phyloP scores from a whole-genome alignment of 208 protist genomes.

The Leptomonas pyrrhocoris region DNA sequence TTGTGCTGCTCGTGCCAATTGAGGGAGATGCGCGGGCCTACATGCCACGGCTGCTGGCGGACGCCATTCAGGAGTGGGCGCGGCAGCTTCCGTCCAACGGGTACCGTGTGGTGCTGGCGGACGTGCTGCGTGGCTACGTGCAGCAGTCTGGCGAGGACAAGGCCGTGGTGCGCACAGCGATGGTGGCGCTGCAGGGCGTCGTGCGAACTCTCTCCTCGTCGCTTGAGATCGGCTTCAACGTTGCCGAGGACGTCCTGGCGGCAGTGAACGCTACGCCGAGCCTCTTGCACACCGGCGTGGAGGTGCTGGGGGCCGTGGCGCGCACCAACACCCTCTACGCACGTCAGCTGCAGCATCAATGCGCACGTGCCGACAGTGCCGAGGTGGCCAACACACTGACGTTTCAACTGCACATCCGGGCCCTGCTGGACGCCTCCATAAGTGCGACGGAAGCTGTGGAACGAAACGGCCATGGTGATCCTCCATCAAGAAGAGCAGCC shows the following conservation, averaged over 20 bases:
- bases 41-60: slow-evolving; percentile 63
- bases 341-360: slow-evolving; percentile 38
- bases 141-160: slow-evolving; percentile 38
- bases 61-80: slow-evolving; percentile 58
- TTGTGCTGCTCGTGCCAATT: slow-evolving; percentile 60
- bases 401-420: slow-evolving; percentile 32
- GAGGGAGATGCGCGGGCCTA: slow-evolving; percentile 46
- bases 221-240: slow-evolving; percentile 42
- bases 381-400: slow-evolving; percentile 27
- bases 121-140: slow-evolving; percentile 52
- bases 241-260: slow-evolving; percentile 50
- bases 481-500: background rate
- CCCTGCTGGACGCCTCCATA: slow-evolving; percentile 20
- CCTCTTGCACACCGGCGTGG: slow-evolving; percentile 36
- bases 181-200: slow-evolving; percentile 49
- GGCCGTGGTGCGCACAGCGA: slow-evolving; percentile 55
- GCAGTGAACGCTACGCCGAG: slow-evolving; percentile 41
- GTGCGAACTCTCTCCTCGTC: slow-evolving; percentile 52
- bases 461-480: background rate
- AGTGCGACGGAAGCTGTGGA: background rate
- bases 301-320: slow-evolving; percentile 44
- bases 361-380: slow-evolving; percentile 20
- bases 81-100: slow-evolving; percentile 52
- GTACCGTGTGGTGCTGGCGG: slow-evolving; percentile 49
- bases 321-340: slow-evolving; percentile 37